Evolutionary conservation across 1,284 basidiomycete genomes (phyloP).

Genomic region (Prillingera fragicola): DNA sequence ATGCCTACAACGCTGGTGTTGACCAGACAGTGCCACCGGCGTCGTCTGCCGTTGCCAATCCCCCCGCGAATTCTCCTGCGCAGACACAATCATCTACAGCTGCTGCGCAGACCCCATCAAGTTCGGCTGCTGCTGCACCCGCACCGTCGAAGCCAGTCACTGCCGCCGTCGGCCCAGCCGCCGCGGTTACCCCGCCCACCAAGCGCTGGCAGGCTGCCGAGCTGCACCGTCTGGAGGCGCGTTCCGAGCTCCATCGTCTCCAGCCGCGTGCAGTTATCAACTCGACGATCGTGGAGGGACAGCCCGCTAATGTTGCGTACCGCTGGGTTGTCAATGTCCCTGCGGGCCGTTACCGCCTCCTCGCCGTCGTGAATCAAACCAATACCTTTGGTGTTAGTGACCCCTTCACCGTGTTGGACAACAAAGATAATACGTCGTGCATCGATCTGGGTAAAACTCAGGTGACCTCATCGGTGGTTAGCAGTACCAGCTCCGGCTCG

Average conservation of each 20-base stretch:
- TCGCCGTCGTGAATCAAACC: constrained; percentile 23
- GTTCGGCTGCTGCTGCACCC: constrained; percentile 1
- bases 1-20: constrained; percentile 25
- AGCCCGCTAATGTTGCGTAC: constrained; percentile 20
- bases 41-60: background rate
- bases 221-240: background rate
- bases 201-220: background rate
- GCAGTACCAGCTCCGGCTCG: background rate
- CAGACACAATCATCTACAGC: constrained; percentile 19
- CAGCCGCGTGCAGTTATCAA: constrained; percentile 15
- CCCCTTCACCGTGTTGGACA: background rate
- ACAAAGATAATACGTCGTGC: too few species aligned
- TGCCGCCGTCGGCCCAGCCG: background rate
- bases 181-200: background rate
- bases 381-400: too few species aligned
- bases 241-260: constrained; percentile 12
- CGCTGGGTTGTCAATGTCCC: constrained; percentile 26
- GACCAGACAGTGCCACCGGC: constrained; percentile 6
- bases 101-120: background rate
- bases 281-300: constrained; percentile 18
- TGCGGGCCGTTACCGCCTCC: constrained; percentile 31
- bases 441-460: too few species aligned
- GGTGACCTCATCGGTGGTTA: too few species aligned
- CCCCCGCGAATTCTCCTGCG: background rate
- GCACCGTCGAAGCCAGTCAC: background rate